Percentiles rank a stretch among this genome's conserved stretches.
These are phyloP conservation scores for Sphaceloma murrayae DNA, from an alignment of 2,329 filamentous ascomycete genomes.

Conservation along the genomic window DNA sequence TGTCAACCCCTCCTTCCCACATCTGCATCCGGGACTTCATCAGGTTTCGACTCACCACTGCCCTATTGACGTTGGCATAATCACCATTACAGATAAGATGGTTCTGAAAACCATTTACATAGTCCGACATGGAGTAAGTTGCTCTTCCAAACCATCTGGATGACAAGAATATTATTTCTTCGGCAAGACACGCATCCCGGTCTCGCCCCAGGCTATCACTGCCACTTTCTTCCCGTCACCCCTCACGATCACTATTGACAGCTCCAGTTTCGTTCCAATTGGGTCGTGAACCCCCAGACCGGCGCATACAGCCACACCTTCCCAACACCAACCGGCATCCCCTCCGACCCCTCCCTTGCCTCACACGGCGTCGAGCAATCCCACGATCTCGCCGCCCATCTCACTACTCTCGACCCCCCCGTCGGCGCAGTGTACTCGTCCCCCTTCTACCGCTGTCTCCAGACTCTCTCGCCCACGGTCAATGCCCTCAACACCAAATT, in stretches of 20 bases:
- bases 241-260: neutral
- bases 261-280: conserved; percentile 74
- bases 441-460: conserved; percentile 78
- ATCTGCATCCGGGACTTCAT: conserved; percentile 18
- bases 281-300: conserved; percentile 71
- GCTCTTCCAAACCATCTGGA: neutral
- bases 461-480: conserved; percentile 67
- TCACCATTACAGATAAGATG: conserved; percentile 23
- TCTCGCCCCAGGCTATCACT: too few species aligned
- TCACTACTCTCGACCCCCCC: conserved; percentile 53
- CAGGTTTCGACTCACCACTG: conserved; percentile 10
- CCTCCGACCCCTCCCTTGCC: conserved; percentile 78
- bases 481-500: conserved; percentile 34
- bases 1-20: conserved; percentile 2
- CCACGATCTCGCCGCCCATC: conserved; percentile 59
- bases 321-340: conserved; percentile 74
- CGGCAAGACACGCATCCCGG: neutral
- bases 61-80: conserved; percentile 2
- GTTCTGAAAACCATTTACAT: conserved; percentile 42
- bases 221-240: too few species aligned
- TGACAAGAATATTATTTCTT: too few species aligned
- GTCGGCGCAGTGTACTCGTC: conserved; percentile 73
- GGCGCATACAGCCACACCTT: conserved; percentile 67
- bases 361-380: conserved; percentile 80
- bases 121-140: conserved; percentile 42